These are phyloP conservation scores for Mallotus nudiflorus DNA, from an alignment of 345 rosid genomes.

Conservation along the genomic window DNA sequence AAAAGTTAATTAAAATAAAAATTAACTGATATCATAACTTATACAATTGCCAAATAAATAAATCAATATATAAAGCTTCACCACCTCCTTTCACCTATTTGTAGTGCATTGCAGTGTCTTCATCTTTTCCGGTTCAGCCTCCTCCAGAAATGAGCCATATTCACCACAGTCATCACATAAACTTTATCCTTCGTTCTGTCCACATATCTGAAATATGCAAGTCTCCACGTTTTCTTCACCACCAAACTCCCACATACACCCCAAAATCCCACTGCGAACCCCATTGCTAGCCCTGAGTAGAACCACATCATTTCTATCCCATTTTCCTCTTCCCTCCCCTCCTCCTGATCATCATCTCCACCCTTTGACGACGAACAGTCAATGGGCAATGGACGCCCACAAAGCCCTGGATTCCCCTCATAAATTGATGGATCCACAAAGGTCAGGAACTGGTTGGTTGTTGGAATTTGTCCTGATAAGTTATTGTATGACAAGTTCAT, in stretches of 20 bases:
- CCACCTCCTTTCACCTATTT: too few species aligned
- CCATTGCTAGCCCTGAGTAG: not conserved
- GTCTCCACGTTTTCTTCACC: not conserved
- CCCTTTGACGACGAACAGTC: not conserved
- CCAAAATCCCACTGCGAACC: conserved; percentile 4
- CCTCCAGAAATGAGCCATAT: too few species aligned
- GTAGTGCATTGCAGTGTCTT: too few species aligned
- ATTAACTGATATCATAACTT: too few species aligned
- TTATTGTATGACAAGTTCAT: conserved; percentile 28
- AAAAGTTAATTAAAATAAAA: too few species aligned
- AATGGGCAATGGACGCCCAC: not conserved
- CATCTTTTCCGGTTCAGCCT: too few species aligned
- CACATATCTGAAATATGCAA: not conserved
- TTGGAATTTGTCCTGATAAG: conserved; percentile 28
- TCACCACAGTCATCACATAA: too few species aligned
- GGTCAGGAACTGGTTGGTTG: too few species aligned
- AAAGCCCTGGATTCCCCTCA: conserved; percentile 12
- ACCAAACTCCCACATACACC: not conserved
- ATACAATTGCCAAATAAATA: too few species aligned
- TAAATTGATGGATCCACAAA: too few species aligned
- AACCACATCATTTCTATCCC: not conserved
- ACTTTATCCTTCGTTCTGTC: not conserved
- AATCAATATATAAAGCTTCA: too few species aligned
- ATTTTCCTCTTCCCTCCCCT: not conserved
- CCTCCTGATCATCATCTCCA: not conserved